Percentiles rank a stretch among this genome's conserved stretches.
Evolutionary conservation across 768 basidiomycete genomes (phyloP).

Genomic region (Cystobasidium onofrii): DNA sequence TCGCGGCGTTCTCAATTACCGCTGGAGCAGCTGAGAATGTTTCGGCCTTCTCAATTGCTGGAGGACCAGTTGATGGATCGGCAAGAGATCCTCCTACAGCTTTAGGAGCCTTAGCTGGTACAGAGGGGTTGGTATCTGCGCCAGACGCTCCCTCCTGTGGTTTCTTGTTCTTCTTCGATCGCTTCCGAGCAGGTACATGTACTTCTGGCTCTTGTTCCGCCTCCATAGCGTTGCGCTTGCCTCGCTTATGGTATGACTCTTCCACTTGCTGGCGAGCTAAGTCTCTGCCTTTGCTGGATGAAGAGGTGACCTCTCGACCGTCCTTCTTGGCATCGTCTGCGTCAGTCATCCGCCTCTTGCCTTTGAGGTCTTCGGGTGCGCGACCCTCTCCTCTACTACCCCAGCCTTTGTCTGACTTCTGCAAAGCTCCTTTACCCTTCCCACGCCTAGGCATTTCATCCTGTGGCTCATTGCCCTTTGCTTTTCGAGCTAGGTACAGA

Average conservation of each 20-base stretch:
- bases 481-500: conserved; percentile 36
- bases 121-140: background rate
- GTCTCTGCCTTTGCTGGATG: background rate
- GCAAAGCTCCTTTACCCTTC: background rate
- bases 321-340: background rate
- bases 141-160: background rate
- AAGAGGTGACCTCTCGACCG: too few species aligned
- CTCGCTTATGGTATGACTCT: too few species aligned
- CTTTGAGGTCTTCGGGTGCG: background rate
- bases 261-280: background rate
- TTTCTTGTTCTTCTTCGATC: background rate
- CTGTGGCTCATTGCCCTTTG: background rate
- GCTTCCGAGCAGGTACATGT: background rate
- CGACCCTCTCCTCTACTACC: background rate
- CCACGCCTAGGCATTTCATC: conserved; percentile 2
- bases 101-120: background rate
- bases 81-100: background rate
- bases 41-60: background rate
- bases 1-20: background rate
- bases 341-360: conserved; percentile 10
- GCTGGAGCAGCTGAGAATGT: background rate
- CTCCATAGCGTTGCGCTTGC: background rate
- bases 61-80: background rate
- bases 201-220: background rate
- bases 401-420: background rate